Conservation (phyloP, 1,284 basidiomycete species). For the Ganoderma boninense region DNA sequence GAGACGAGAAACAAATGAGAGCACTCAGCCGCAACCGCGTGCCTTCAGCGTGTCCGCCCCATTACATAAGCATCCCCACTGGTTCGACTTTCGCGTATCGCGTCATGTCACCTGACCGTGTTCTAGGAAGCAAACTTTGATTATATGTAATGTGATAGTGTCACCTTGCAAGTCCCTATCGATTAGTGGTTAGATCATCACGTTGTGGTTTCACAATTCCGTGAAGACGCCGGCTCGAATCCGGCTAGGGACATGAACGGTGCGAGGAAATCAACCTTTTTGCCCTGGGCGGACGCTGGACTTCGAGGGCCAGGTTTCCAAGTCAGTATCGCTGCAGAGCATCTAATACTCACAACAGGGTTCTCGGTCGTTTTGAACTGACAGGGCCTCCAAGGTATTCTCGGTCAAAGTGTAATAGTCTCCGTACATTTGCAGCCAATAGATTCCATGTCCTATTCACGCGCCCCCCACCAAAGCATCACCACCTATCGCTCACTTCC, state of each 20-base stretch:
- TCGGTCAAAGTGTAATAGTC: no score
- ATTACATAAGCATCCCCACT: slow-evolving; percentile 34
- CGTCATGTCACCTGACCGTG: slow-evolving; percentile 28
- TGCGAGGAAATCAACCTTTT: no score
- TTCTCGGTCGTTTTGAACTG: no score
- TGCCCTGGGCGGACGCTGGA: no score
- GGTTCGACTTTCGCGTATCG: slow-evolving; percentile 33
- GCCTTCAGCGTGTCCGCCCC: slow-evolving; percentile 29
- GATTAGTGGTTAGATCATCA: slow-evolving; percentile 39
- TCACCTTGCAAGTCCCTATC: slow-evolving; percentile 31
- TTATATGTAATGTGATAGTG: background rate
- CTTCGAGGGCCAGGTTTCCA: no score
- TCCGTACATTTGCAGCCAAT: no score
- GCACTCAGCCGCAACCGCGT: slow-evolving; percentile 17
- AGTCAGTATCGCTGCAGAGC: no score
- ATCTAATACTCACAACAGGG: no score
- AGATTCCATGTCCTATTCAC: no score
- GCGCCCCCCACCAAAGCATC: no score
- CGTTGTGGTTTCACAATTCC: slow-evolving; percentile 35
- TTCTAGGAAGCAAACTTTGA: background rate
- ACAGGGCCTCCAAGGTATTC: no score
- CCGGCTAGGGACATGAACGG: slow-evolving; percentile 35
- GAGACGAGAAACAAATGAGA: slow-evolving; percentile 11
- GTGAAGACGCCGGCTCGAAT: slow-evolving; percentile 38
- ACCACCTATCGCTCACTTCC: no score